A percentile compares a stretch with the other conserved stretches of the same genome.
phyloP scores from a whole-genome alignment of 768 basidiomycete genomes.

The Rickenella mellea region DNA sequence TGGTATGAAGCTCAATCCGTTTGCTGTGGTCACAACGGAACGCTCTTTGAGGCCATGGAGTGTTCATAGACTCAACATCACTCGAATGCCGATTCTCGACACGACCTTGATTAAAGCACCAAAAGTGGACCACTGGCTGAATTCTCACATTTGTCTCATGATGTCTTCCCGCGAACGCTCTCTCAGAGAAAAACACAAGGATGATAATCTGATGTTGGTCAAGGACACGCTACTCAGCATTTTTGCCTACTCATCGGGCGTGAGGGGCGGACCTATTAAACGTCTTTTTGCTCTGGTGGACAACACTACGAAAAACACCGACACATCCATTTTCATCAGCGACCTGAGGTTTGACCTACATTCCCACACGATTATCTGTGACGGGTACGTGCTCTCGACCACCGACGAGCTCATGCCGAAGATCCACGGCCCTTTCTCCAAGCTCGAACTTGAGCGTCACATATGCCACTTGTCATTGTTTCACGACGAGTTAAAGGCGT shows the following conservation, averaged over 20 bases:
- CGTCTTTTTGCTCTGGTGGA: slow-evolving; percentile 15
- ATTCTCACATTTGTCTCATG: slow-evolving; percentile 20
- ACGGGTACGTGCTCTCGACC: slow-evolving; percentile 37
- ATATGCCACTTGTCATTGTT: slow-evolving; percentile 10
- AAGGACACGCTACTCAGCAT: slow-evolving; percentile 24
- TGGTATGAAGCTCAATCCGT: slow-evolving; percentile 12
- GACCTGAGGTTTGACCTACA: slow-evolving; percentile 36
- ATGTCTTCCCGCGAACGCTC: slow-evolving; percentile 24
- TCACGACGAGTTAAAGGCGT: slow-evolving; percentile 29
- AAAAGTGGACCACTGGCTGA: slow-evolving; percentile 21
- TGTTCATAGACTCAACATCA: slow-evolving; percentile 30
- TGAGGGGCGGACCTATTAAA: slow-evolving; percentile 8
- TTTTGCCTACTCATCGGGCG: slow-evolving; percentile 17
- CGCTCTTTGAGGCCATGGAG: slow-evolving; percentile 19
- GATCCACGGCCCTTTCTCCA: slow-evolving; percentile 19
- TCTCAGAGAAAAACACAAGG: slow-evolving; percentile 12
- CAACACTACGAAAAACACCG: slow-evolving; percentile 9
- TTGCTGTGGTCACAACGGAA: slow-evolving; percentile 14
- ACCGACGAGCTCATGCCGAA: slow-evolving; percentile 11
- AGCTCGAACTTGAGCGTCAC: slow-evolving; percentile 4
- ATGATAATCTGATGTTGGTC: slow-evolving; percentile 19
- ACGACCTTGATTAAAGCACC: slow-evolving; percentile 4
- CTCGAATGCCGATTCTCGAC: slow-evolving; percentile 24
- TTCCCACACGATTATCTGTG: slow-evolving; percentile 41
- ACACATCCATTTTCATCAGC: slow-evolving; percentile 38